Percentiles rank a stretch among this genome's conserved stretches.
Evolutionary conservation across 768 basidiomycete genomes (phyloP).

Genomic region (Suillus weaverae): DNA sequence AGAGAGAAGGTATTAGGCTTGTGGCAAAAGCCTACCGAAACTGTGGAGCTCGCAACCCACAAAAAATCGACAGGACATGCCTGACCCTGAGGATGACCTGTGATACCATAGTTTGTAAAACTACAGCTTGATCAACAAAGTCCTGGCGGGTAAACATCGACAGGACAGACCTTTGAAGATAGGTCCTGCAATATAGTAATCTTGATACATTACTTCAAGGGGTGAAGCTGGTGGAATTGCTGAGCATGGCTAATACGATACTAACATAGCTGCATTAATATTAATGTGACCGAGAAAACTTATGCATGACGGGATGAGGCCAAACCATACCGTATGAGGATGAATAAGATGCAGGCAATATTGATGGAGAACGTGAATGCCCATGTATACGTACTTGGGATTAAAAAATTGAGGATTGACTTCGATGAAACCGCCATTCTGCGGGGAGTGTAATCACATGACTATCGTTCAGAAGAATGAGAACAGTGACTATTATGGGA

Average conservation of each 20-base stretch:
- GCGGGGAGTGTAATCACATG: conserved; percentile 22
- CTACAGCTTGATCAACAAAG: conserved; percentile 34
- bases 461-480: conserved; percentile 8
- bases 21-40: conserved; percentile 38
- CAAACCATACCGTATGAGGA: conserved; percentile 30
- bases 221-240: conserved; percentile 51
- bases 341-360: conserved; percentile 31
- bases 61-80: conserved; percentile 27
- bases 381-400: conserved; percentile 23
- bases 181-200: conserved; percentile 53
- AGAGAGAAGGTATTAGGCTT: background rate
- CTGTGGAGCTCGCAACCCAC: background rate
- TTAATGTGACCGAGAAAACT: background rate
- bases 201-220: conserved; percentile 42
- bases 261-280: conserved; percentile 35
- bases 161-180: conserved; percentile 55
- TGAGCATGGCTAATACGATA: conserved; percentile 48
- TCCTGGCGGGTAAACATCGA: background rate
- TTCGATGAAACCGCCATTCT: conserved; percentile 33
- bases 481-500: background rate
- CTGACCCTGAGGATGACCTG: conserved; percentile 64
- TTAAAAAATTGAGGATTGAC: conserved; percentile 23
- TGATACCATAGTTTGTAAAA: conserved; percentile 62
- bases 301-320: background rate
- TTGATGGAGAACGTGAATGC: conserved; percentile 8